A percentile compares a stretch with the other conserved stretches of the same genome.
Evolutionary conservation across 768 basidiomycete species (phyloP).

Genomic region (Amanita rubescens): DNA sequence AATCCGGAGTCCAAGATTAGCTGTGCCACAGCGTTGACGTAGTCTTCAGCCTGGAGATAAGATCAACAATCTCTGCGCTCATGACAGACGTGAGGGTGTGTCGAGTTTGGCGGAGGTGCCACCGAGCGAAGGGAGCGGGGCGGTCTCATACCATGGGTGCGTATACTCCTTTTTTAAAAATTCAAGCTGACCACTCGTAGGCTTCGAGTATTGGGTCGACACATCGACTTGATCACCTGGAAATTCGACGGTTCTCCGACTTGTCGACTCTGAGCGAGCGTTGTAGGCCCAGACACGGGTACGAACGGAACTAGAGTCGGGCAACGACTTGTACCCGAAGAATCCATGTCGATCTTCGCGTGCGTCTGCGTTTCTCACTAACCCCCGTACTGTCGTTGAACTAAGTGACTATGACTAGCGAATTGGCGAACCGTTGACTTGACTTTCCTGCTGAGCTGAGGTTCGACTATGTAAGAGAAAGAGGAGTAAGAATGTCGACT

Average conservation of each 20-base stretch:
- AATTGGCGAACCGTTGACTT: constrained; percentile 61
- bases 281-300: constrained; percentile 37
- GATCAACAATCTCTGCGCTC: too few species aligned
- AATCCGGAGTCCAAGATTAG: too few species aligned
- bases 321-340: constrained; percentile 53
- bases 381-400: constrained; percentile 29
- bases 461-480: constrained; percentile 66
- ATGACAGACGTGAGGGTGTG: too few species aligned
- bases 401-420: constrained; percentile 25
- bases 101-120: too few species aligned
- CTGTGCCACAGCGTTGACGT: too few species aligned
- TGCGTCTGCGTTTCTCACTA: too few species aligned
- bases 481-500: constrained; percentile 52
- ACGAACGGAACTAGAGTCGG: constrained; percentile 39
- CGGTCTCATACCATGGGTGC: too few species aligned
- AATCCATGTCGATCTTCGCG: too few species aligned
- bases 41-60: too few species aligned
- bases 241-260: constrained; percentile 48
- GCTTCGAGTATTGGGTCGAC: constrained; percentile 67
- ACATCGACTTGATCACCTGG: constrained; percentile 74
- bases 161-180: too few species aligned
- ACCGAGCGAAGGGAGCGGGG: too few species aligned
- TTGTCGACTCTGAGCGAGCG: constrained; percentile 43
- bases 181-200: too few species aligned
- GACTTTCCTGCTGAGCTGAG: constrained; percentile 62